Base-by-base conservation (phyloP, 805 yeast genomes). In the Saccharomycopsis javanensis region DNA sequence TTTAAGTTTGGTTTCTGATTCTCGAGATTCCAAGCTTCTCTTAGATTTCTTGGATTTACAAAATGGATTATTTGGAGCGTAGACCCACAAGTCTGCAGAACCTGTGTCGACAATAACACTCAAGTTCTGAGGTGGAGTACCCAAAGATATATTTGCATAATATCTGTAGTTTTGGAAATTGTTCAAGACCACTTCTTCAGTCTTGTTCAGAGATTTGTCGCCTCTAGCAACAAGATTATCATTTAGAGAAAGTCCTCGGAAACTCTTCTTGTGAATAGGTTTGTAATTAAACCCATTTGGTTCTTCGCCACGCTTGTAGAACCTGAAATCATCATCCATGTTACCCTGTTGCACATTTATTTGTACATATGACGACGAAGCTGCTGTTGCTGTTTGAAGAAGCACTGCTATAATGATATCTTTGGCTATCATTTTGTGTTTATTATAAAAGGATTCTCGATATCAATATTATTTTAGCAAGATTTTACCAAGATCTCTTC, bases 51-150 rank as follows among this genome's bases (percentile, higher is more conserved):
- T 11, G 3, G 48, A 7, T 15, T 38, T 30, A 50, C 60, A 58
- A 38, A 42, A 58, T 11, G 56, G 51, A 30, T 58, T 58, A 18
- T 10, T 20, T 3, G n/a, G 13, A 18, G 55, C 25, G 34, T 45
- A 54, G 1, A 77, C 72, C 80, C 80, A 77, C 37, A 77, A 63
- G 58, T 76, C 79, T 0, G 80, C 73, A 7, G 80, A 75, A 3
- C 81, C 81, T 1, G 81, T 75, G 62, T 78, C 82, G 42, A 78
- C 62, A 33, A 73, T 66, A 1, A 77, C 75, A 8, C 71, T 70
- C 10, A 77, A 57, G 31, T 68, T 65, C 59, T 76, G 79, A 4
- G 69, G 63, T 4, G 79, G 79, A 2, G 71, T 69, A n/a, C 62
- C 62, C 23, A 59, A 65, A 23, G 66, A 63, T 30, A 80, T 59